Evolutionary conservation across 2,329 filamentous ascomycete species (phyloP), one percentile per base, ranked within the genome.

Genomic region (Ampelomyces quisqualis): DNA sequence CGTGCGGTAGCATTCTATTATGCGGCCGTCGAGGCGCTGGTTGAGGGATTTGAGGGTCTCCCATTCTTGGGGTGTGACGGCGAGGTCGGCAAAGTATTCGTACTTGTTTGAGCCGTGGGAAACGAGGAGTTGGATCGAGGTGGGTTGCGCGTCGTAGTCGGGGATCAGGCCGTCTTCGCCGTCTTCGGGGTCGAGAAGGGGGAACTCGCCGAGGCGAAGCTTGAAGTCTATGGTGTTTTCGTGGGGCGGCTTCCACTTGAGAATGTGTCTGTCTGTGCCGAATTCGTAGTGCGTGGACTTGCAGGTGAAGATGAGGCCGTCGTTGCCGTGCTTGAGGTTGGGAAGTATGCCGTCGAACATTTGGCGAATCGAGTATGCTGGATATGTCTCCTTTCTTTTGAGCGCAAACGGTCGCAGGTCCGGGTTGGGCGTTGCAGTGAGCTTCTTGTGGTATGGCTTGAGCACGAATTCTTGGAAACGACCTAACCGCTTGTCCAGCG

Each of bases 231-330:
- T 82, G 0, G 90, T 95, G 72, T 98, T 98, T 68, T 98, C 93
- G 52, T 88, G 78, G 3, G 89, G 88, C 0, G 91, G 90, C 71
- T 98, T 98, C 93, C 93, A 98, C 69, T 98, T 98, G 26, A 98
- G 75, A 49, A 96, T 98, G 66, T 95, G 85, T 34, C 81, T 81
- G 69, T 98, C 93, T 9, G 93, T 98, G 53, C 93, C 93, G 53
- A 86, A 85, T 57, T 85, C 84, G 73, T 98, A 98, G 7, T 85
- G 79, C 13, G 88, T 89, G 57, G 82, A 85, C 50, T 88, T 83
- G 71, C 91, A 95, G n/a, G 93, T 97, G 70, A 97, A 98, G 62
- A 98, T 95, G 32, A 98, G 78, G 5, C 93, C 93, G 66, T 98
- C 93, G 67, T 96, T 97, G 48, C 91, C 90, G 65, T 98, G 93